phyloP scores from a whole-genome alignment of 2,329 filamentous ascomycete species.

The Aciculosporium take region DNA sequence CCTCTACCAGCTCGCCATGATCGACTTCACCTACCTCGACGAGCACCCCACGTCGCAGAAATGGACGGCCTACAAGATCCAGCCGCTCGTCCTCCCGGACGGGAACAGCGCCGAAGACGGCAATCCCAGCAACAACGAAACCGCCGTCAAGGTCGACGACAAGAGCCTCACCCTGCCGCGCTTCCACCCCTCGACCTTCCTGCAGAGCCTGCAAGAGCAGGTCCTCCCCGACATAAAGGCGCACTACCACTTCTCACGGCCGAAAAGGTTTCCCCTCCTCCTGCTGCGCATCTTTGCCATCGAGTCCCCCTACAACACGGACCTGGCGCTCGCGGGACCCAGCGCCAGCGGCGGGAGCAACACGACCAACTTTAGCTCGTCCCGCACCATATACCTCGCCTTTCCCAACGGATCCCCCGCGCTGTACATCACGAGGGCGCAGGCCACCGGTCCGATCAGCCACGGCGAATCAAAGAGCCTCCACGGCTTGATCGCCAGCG shows the following conservation, averaged over 20 bases:
- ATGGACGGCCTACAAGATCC: constrained; percentile 49
- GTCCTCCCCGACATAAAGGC: constrained; percentile 68
- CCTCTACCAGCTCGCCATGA: constrained; percentile 54
- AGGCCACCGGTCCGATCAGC: constrained; percentile 26
- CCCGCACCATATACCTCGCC: constrained; percentile 62
- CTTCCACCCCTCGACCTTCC: constrained; percentile 68
- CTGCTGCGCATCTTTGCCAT: constrained; percentile 67
- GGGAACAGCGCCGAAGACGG: constrained; percentile 24
- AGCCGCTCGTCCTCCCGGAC: constrained; percentile 31
- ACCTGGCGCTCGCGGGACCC: constrained; percentile 27
- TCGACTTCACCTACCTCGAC: constrained; percentile 52
- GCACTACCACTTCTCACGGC: constrained; percentile 68
- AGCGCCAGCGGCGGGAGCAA: constrained; percentile 20
- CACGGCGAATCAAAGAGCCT: constrained; percentile 46
- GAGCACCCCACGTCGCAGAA: constrained; percentile 49
- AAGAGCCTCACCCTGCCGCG: constrained; percentile 44
- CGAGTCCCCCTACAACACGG: constrained; percentile 65
- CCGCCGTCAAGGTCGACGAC: constrained; percentile 27
- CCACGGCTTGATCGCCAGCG: constrained; percentile 57
- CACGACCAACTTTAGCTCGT: constrained; percentile 42
- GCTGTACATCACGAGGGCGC: constrained; percentile 49
- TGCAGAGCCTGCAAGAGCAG: constrained; percentile 60
- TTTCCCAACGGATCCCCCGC: constrained; percentile 71
- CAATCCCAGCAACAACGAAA: constrained; percentile 25
- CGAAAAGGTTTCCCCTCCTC: constrained; percentile 51